Conservation (phyloP, 2,329 filamentous ascomycete species). For the Cercospora zeina region DNA sequence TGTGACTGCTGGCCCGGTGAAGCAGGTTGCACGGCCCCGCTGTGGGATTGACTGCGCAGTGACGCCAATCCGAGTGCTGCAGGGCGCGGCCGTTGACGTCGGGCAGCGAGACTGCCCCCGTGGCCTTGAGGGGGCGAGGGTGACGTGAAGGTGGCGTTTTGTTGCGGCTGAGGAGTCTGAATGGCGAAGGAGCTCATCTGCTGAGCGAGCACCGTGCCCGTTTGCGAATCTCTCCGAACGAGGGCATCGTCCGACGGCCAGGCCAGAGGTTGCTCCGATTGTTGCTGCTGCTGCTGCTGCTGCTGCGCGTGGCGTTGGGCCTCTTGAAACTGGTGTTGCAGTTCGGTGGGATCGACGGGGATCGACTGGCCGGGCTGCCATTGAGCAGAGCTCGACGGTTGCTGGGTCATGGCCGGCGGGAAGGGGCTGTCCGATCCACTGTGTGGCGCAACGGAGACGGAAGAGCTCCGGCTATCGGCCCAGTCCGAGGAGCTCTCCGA, state of each 20-base stretch:
- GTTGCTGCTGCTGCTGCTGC: slow-evolving; percentile 23
- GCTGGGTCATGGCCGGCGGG: slow-evolving; percentile 22
- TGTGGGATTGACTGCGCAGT: slow-evolving; percentile 45
- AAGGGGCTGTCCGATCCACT: slow-evolving; percentile 21
- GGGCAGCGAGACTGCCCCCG: slow-evolving; percentile 44
- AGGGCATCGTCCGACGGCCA: slow-evolving; percentile 39
- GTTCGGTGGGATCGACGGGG: slow-evolving; percentile 39
- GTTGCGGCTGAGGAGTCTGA: slow-evolving; percentile 37
- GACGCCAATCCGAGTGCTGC: slow-evolving; percentile 47
- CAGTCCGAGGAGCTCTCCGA: slow-evolving; percentile 37
- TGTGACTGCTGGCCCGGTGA: slow-evolving; percentile 52
- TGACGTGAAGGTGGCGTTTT: slow-evolving; percentile 39
- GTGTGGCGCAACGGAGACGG: slow-evolving; percentile 29
- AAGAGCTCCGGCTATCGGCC: slow-evolving; percentile 39
- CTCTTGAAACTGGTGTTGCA: slow-evolving; percentile 41
- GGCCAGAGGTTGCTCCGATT: slow-evolving; percentile 38
- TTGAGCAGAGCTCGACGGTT: slow-evolving; percentile 31
- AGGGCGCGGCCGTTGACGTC: slow-evolving; percentile 44
- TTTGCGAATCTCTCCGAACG: slow-evolving; percentile 37
- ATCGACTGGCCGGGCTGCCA: slow-evolving; percentile 43
- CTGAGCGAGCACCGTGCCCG: slow-evolving; percentile 38
- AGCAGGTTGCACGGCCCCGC: slow-evolving; percentile 43
- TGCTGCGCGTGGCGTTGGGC: slow-evolving; percentile 29
- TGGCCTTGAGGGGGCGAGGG: slow-evolving; percentile 38
- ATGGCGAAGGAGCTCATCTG: slow-evolving; percentile 42